Conservation (phyloP, 2,329 filamentous ascomycete genomes). For the Magnaporthiopsis rhizophila region DNA sequence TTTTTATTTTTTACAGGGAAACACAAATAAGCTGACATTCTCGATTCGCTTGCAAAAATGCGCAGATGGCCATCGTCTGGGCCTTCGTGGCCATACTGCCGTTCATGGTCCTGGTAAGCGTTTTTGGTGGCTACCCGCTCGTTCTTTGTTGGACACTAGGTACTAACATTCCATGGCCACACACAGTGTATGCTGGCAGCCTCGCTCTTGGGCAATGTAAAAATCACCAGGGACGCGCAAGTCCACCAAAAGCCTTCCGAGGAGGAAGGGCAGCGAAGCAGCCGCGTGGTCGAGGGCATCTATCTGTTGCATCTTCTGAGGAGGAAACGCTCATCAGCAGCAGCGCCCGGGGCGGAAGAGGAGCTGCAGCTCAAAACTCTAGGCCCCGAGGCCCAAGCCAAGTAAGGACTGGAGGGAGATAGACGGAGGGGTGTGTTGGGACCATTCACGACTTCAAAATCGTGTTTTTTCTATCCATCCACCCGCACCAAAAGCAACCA, state of each 20-base stretch:
- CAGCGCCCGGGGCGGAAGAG: neutral
- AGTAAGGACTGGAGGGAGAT: neutral
- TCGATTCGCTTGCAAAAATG: no score
- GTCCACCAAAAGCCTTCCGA: neutral
- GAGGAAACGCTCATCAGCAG: neutral
- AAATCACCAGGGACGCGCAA: slow-evolving; percentile 17
- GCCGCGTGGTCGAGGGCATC: slow-evolving; percentile 7
- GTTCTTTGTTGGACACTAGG: neutral
- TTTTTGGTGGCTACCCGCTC: neutral
- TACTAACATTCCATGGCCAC: neutral
- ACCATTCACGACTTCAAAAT: neutral
- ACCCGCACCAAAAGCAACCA: neutral
- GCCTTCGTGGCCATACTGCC: slow-evolving; percentile 55
- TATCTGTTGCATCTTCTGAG: slow-evolving; percentile 8
- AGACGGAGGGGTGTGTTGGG: neutral
- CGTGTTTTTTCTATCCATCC: neutral
- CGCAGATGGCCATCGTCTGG: slow-evolving; percentile 49
- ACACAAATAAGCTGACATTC: neutral
- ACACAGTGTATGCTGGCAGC: slow-evolving; percentile 19
- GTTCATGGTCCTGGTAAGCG: slow-evolving; percentile 38
- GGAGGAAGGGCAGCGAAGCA: neutral
- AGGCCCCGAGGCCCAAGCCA: neutral
- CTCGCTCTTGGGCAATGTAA: slow-evolving; percentile 25
- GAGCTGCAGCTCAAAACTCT: neutral
- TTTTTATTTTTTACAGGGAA: neutral